Base-by-base conservation (phyloP, 2,329 filamentous ascomycete species). In the Exophiala alcalophila region DNA sequence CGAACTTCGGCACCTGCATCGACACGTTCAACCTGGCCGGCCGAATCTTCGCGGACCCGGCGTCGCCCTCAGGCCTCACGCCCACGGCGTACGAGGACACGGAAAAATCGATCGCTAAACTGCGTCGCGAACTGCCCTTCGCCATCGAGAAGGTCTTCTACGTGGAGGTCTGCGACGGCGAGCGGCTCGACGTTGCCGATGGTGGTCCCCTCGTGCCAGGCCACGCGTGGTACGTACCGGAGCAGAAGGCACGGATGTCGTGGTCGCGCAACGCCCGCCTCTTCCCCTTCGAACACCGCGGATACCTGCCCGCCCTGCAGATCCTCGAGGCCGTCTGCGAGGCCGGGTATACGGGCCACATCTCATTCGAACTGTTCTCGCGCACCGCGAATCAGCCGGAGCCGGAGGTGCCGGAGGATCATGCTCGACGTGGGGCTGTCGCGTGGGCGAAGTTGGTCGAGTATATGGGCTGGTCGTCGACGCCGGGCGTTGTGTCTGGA, bases 1-100 rank as follows among this genome's bases (percentile, higher is more conserved):
- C 73, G 6, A 90, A 90, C 62, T 87, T 90, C 58, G 85, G 85
- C 5, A 68, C 88, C 27, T 88, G 84, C 58, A 70, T 90, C 16
- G 85, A 90, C 62, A 86, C 81, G 0, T 90, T 87, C 67, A 86
- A 90, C 62, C 83, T 90, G 46, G 77, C 83, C 0, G 84, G 78
- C 0, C 67, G 80, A 4, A 76, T 86, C 46, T 90, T 78, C 53
- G 85, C 81, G 0, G 84, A 90, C 56, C 85, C 84, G 0, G 63
- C 77, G 0, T 62, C 71, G 0, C 51, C 65, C 0, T 67, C 67
- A 0, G 77, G 82, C 3, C 71, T 71, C 52, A 76, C 68, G 0
- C 51, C 64, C 0, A 69, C 77, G 47, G 81, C 77, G 5, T 77
- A 83, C 2, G 63, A 67, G 4, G 74, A 71, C 0, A 70, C 84